phyloP scores from a whole-genome alignment of 306 rosid genomes.

The Corylus americana region DNA sequence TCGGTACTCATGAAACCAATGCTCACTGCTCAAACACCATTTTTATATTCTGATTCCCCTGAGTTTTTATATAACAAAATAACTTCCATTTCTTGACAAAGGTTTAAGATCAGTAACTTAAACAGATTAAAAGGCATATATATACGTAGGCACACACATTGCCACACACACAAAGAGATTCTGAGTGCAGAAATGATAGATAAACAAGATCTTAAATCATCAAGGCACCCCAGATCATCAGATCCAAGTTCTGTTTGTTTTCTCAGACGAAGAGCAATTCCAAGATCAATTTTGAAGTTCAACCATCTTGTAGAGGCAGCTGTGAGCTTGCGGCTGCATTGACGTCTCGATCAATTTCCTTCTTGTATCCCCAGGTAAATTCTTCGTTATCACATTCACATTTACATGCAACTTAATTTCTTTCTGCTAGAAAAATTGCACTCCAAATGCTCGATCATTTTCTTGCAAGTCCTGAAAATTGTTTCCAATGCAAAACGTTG shows the following conservation, averaged over 20 bases:
- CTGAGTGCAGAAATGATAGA: constrained; percentile 7
- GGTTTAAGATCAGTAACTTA: constrained; percentile 15
- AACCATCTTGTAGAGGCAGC: not conserved
- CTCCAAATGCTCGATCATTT: not conserved
- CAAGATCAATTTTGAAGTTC: not conserved
- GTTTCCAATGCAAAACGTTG: not conserved
- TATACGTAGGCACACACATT: no score
- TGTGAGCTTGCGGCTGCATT: not conserved
- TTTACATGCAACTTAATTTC: not conserved
- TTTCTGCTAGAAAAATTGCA: not conserved
- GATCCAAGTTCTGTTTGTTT: constrained; percentile 22
- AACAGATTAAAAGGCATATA: not conserved
- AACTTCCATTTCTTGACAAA: constrained; percentile 3
- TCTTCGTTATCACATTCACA: not conserved
- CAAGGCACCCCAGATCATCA: constrained; percentile 25
- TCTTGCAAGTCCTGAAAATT: not conserved
- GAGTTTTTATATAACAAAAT: not conserved
- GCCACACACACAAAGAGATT: not conserved
- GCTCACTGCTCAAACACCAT: constrained; percentile 10
- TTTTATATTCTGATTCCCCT: not conserved
- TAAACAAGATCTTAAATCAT: constrained; percentile 2
- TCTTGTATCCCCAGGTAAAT: not conserved
- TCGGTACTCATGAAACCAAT: constrained; percentile 57
- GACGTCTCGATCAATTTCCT: not conserved
- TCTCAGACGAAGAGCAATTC: constrained; percentile 1